Base-by-base conservation (phyloP, 2,329 filamentous ascomycete species). In the Coniella vitis region DNA sequence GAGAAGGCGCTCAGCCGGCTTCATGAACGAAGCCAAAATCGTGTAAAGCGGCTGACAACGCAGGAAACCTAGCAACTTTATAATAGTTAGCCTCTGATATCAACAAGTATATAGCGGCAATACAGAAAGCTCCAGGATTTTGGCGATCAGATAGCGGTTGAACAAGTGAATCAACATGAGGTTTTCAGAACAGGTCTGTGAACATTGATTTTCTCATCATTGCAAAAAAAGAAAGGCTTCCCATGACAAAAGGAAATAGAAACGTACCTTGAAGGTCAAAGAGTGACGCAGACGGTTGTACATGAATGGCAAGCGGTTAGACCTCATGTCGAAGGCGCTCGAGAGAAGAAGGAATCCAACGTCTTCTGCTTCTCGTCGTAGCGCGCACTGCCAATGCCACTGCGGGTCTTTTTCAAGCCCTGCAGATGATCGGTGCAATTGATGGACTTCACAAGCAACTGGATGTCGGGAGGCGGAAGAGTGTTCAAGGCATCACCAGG, bases 181-280 rank as follows among this genome's bases (percentile, higher is more conserved):
- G 64, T 63, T 68, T 85, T 88, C 83, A 76, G 85, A 84, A 85
- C 84, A 89, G 85, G 84, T 89, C 84, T 88, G 84, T 88, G 84
- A 84, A 78, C 71, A 70, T 72, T 73, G 76, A 70, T 62, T 70
- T 66, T 76, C 71, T 88, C 83, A 86, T 87, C 86, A 87, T 80
- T 63, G 72, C 73, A 77, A 72, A 77, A 38, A 49, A 25, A 46
- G 38, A 29, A 19, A 21, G 52, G 32, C 21, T 37, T 38, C 10
- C 13, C 38, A 29, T 48, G 37, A 42, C 50, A 21, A 51, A 52
- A 52, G 16, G 49, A 52, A 36, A 34, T 22, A 55, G 7, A 7
- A 54, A 65, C 70, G 53, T 72, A 78, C 73, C 69, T 61, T 63
- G 58, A 19, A 8, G 35, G 37, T 34, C 16, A 14, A 21, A 25